Percentiles rank a stretch among this genome's conserved stretches.
Evolutionary conservation across 768 basidiomycete species (phyloP).

Genomic region (Chalciporus piperatus): DNA sequence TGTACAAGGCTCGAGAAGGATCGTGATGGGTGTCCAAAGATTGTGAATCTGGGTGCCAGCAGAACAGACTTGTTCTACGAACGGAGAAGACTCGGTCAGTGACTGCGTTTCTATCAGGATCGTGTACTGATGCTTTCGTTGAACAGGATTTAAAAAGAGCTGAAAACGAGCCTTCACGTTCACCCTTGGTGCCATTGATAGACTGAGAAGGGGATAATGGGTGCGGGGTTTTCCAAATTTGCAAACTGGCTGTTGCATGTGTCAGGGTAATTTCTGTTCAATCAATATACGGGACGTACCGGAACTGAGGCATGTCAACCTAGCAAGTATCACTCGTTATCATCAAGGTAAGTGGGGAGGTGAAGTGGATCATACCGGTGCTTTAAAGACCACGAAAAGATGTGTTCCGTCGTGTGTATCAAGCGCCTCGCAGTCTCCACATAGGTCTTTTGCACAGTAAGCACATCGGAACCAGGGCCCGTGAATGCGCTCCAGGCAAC

Average conservation of each 20-base stretch:
- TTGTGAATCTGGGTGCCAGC: conserved; percentile 93
- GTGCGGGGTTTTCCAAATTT: conserved; percentile 58
- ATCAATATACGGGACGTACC: conserved; percentile 39
- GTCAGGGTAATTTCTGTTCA: conserved; percentile 7
- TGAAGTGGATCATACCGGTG: conserved; percentile 47
- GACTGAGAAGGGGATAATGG: conserved; percentile 61
- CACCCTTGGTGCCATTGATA: conserved; percentile 39
- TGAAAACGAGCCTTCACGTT: conserved; percentile 7
- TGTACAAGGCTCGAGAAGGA: conserved; percentile 97
- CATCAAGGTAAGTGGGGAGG: not conserved
- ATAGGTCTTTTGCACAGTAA: conserved; percentile 86
- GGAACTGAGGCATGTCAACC: conserved; percentile 74
- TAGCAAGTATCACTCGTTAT: conserved; percentile 26
- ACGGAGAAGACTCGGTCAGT: conserved; percentile 72
- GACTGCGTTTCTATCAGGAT: conserved; percentile 11
- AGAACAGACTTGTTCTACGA: conserved; percentile 93
- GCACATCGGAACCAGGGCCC: conserved; percentile 92
- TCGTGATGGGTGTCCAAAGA: conserved; percentile 97
- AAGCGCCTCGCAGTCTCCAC: conserved; percentile 73
- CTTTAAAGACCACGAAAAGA: conserved; percentile 86
- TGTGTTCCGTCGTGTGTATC: conserved; percentile 84
- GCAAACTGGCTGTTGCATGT: conserved; percentile 43
- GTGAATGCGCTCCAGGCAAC: conserved; percentile 76
- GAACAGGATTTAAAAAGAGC: conserved; percentile 33
- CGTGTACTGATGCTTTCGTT: not conserved